These are phyloP conservation scores for Kernera saxatilis DNA, from an alignment of 345 rosid species.

Conservation along the genomic window DNA sequence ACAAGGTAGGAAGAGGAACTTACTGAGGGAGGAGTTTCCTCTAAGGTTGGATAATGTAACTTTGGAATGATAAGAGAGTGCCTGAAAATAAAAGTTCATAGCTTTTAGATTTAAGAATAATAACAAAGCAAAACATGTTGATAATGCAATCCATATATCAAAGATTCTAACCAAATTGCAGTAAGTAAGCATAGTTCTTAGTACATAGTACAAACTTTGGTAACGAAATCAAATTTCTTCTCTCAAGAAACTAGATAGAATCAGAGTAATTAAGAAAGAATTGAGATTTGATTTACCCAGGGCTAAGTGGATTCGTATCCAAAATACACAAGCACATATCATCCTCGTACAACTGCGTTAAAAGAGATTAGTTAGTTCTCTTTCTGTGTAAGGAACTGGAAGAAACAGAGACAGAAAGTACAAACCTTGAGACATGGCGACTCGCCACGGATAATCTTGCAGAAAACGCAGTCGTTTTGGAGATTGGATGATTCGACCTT, in stretches of 20 bases:
- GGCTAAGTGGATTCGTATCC: constrained; percentile 70
- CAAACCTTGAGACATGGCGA: constrained; percentile 67
- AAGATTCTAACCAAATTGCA: background rate
- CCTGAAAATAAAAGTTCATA: constrained; percentile 40
- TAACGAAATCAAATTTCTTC: background rate
- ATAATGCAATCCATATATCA: background rate
- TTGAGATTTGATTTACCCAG: constrained; percentile 72
- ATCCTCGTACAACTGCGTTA: constrained; percentile 82
- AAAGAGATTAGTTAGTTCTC: background rate
- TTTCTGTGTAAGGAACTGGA: background rate
- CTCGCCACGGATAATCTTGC: constrained; percentile 70
- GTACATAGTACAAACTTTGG: background rate
- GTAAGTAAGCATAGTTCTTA: background rate
- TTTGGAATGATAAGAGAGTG: constrained; percentile 94
- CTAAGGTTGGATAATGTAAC: constrained; percentile 72
- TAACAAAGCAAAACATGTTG: background rate
- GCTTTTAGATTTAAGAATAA: background rate
- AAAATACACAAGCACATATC: constrained; percentile 79
- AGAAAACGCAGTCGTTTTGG: constrained; percentile 67
- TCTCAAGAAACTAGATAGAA: background rate
- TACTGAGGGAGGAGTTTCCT: constrained; percentile 86
- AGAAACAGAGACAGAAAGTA: background rate
- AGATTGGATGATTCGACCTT: constrained; percentile 1
- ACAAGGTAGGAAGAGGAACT: constrained; percentile 36
- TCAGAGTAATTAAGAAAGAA: background rate